Evolutionary conservation across 2,329 filamentous ascomycete species (phyloP).

Genomic region (Ceratocystis harringtonii): DNA sequence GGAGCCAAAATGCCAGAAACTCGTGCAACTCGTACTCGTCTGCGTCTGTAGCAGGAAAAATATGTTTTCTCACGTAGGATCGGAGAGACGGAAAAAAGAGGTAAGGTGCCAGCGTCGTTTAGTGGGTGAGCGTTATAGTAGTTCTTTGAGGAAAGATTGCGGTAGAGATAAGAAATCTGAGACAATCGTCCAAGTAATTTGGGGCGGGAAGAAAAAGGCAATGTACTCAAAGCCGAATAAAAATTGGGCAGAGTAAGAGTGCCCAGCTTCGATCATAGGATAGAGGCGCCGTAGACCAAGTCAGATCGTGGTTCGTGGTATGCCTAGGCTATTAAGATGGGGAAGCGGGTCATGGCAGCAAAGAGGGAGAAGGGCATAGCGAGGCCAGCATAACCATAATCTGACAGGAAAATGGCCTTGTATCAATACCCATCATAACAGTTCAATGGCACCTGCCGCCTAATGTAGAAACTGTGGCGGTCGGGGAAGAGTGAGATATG

Average conservation of each 20-base stretch:
- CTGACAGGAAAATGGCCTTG: background rate
- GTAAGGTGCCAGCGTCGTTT: background rate
- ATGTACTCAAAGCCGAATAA: background rate
- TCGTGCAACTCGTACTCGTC: constrained; percentile 6
- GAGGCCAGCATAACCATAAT: background rate
- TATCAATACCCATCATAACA: background rate
- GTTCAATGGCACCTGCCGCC: background rate
- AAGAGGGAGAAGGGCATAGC: background rate
- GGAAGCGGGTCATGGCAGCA: background rate
- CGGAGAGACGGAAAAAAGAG: background rate
- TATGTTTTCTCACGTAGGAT: background rate
- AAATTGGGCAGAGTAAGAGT: background rate
- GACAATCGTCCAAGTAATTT: background rate
- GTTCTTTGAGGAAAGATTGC: background rate
- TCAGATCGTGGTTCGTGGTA: background rate
- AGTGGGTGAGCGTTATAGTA: background rate
- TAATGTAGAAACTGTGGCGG: background rate
- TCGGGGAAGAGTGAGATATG: background rate
- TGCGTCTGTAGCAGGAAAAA: background rate
- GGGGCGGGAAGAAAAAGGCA: background rate
- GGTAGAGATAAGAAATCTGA: background rate
- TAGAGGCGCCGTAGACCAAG: background rate
- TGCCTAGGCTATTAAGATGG: background rate
- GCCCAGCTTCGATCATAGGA: background rate
- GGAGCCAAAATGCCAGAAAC: constrained; percentile 1